Percentiles rank a stretch among this genome's conserved stretches.
phyloP scores from a whole-genome alignment of 2,329 filamentous ascomycete species.

The Sclerotiophoma versabilis region DNA sequence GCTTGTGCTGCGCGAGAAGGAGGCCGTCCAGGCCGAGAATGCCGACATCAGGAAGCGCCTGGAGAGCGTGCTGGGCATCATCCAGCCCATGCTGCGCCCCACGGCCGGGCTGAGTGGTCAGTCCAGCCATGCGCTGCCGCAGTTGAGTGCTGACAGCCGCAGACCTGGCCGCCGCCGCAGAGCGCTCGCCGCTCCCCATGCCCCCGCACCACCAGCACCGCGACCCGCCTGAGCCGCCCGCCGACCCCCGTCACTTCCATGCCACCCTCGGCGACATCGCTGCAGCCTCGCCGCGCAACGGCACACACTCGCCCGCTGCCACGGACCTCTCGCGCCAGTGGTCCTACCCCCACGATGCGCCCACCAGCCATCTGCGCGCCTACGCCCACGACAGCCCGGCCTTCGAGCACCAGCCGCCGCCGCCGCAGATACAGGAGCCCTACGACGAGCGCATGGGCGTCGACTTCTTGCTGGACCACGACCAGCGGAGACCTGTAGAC shows the following conservation, averaged over 20 bases:
- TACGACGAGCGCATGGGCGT: slow-evolving; percentile 71
- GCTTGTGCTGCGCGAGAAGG: slow-evolving; percentile 75
- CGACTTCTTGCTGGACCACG: slow-evolving; percentile 71
- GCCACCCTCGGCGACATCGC: slow-evolving; percentile 31
- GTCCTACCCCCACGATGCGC: slow-evolving; percentile 41
- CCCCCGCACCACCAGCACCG: slow-evolving; percentile 21
- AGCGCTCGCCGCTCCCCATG: slow-evolving; percentile 54
- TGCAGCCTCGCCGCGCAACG: slow-evolving; percentile 31
- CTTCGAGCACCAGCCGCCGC: slow-evolving; percentile 30
- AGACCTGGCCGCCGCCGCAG: slow-evolving; percentile 59
- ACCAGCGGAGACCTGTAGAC: slow-evolving; percentile 50
- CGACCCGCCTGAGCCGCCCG: slow-evolving; percentile 19
- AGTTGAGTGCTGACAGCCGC: background rate
- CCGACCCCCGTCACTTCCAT: slow-evolving; percentile 33
- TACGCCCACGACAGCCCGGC: slow-evolving; percentile 45
- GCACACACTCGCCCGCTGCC: slow-evolving; percentile 35
- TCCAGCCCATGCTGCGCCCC: slow-evolving; percentile 64
- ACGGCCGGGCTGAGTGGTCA: slow-evolving; percentile 55
- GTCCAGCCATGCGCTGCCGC: slow-evolving; percentile 7
- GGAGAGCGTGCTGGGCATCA: slow-evolving; percentile 68
- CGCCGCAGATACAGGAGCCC: slow-evolving; percentile 34
- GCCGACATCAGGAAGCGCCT: slow-evolving; percentile 76
- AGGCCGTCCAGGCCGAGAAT: slow-evolving; percentile 80
- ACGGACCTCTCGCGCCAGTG: slow-evolving; percentile 39
- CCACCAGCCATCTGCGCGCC: slow-evolving; percentile 43